These are phyloP conservation scores for Neurospora sp. DNA, from an alignment of 2,329 filamentous ascomycete species.

Conservation along the genomic window DNA sequence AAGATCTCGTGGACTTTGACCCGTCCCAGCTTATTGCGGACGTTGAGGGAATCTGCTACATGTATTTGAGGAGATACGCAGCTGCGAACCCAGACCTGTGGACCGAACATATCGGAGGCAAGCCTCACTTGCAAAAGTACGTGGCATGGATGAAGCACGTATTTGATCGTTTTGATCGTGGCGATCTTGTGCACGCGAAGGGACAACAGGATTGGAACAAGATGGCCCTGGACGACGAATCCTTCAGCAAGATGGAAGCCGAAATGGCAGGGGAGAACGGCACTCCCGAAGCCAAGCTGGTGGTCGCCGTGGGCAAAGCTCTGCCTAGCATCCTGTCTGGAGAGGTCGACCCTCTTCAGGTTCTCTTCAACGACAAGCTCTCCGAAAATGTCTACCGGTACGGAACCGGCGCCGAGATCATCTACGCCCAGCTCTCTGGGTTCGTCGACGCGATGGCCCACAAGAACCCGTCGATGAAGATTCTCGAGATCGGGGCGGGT, in stretches of 20 bases:
- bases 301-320: background rate
- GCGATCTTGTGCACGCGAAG: too few species aligned
- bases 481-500: slow-evolving; percentile 32
- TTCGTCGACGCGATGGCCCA: slow-evolving; percentile 9
- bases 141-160: too few species aligned
- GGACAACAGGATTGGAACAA: too few species aligned
- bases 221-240: too few species aligned
- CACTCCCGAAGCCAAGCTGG: too few species aligned
- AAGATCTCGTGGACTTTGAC: background rate
- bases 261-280: too few species aligned
- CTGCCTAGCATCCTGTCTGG: background rate
- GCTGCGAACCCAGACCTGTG: too few species aligned
- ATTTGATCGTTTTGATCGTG: too few species aligned
- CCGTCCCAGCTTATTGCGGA: background rate
- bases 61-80: too few species aligned
- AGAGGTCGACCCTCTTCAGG: slow-evolving; percentile 2
- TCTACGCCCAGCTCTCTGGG: background rate
- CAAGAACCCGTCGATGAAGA: slow-evolving; percentile 10
- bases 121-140: too few species aligned
- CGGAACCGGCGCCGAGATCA: background rate
- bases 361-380: slow-evolving; percentile 6
- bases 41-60: background rate
- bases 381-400: slow-evolving; percentile 4
- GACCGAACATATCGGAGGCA: too few species aligned
- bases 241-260: too few species aligned